phyloP scores from a whole-genome alignment of 2,329 filamentous ascomycete species.

The Neurospora sp. region DNA sequence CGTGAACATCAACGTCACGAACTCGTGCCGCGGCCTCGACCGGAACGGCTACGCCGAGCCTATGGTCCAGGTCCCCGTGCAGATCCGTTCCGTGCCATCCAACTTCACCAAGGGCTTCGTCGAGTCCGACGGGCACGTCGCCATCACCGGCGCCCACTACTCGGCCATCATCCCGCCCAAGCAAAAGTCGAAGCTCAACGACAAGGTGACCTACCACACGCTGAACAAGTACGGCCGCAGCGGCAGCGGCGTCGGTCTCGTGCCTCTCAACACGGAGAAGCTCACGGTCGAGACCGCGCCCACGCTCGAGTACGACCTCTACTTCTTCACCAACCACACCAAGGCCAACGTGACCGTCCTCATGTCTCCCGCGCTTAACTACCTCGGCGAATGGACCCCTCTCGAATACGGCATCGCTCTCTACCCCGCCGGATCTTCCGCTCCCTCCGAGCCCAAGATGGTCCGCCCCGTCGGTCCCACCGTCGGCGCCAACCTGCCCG shows the following conservation, averaged over 20 bases:
- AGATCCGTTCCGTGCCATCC: conserved; percentile 35
- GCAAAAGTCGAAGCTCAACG: conserved; percentile 16
- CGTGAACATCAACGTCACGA: conserved; percentile 43
- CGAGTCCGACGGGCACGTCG: conserved; percentile 48
- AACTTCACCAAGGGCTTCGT: conserved; percentile 49
- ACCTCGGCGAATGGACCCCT: conserved; percentile 37
- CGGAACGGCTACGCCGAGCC: conserved; percentile 31
- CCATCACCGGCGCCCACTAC: conserved; percentile 45
- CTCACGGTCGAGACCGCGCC: conserved; percentile 39
- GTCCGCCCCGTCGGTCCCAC: conserved; percentile 32
- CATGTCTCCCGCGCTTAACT: conserved; percentile 44
- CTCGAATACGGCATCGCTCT: conserved; percentile 41
- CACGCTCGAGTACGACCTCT: conserved; percentile 50
- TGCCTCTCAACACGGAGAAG: conserved; percentile 40
- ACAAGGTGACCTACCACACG: conserved; percentile 36
- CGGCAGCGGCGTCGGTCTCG: conserved; percentile 45
- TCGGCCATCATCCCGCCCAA: conserved; percentile 27
- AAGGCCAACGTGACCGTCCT: conserved; percentile 37
- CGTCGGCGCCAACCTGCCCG: conserved; percentile 30
- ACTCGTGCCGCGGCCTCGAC: conserved; percentile 33
- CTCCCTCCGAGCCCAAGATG: conserved; percentile 22
- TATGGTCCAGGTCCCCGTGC: conserved; percentile 44
- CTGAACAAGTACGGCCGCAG: conserved; percentile 48
- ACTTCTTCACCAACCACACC: conserved; percentile 43
- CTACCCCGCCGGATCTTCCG: conserved; percentile 26